These are phyloP conservation scores for Spencermartinsiella europaea DNA, from an alignment of 805 yeast species.

Conservation along the genomic window DNA sequence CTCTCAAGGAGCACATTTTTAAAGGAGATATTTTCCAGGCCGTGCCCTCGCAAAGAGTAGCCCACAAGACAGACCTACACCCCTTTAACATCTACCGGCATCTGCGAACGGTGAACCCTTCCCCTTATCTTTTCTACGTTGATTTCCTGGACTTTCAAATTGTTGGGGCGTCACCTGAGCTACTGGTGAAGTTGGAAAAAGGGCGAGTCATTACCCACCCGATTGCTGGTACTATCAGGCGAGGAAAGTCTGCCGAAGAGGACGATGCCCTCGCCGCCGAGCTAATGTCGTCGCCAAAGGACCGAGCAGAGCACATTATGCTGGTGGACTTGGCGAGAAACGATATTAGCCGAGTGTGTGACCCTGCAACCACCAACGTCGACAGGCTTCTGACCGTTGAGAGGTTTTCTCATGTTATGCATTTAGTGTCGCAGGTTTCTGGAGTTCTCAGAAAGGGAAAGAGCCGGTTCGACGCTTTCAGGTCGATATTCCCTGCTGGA, in stretches of 20 bases:
- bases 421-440: conserved; percentile 88
- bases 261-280: conserved; percentile 78
- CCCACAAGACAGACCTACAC: conserved; percentile 90
- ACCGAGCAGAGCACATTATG: conserved; percentile 98
- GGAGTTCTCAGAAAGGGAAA: conserved; percentile 81
- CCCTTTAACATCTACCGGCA: conserved; percentile 96
- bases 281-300: conserved; percentile 73
- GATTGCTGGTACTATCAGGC: conserved; percentile 90
- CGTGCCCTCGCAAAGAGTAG: conserved; percentile 95
- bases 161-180: conserved; percentile 97
- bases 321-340: conserved; percentile 96
- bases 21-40: conserved; percentile 96
- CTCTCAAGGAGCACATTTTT: conserved; percentile 72
- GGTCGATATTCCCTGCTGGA: conserved; percentile 98
- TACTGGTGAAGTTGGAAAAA: conserved; percentile 78
- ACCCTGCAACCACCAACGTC: conserved; percentile 76
- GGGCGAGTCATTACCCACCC: conserved; percentile 89
- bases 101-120: conserved; percentile 91
- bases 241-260: conserved; percentile 89
- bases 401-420: conserved; percentile 95
- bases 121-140: conserved; percentile 92
- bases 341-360: conserved; percentile 92
- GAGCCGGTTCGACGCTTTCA: conserved; percentile 92
- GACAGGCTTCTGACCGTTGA: conserved; percentile 87
- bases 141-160: conserved; percentile 89